Evolutionary conservation across 2,329 filamentous ascomycete species (phyloP), one percentile per base, ranked within the genome.

Genomic region (Fusarium torreyae): DNA sequence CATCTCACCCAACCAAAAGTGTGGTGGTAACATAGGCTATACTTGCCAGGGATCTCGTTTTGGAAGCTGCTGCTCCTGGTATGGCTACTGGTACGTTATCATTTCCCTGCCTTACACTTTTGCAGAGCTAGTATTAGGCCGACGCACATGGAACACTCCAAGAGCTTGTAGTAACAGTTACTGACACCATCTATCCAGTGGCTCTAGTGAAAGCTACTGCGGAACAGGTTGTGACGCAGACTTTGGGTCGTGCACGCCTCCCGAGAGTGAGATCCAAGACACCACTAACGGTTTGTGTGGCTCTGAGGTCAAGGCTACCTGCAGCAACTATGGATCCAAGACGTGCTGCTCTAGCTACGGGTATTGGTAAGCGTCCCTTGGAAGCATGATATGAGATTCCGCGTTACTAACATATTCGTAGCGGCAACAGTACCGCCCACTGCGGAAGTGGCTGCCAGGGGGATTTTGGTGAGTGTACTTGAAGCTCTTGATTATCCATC

Each of bases 1-100:
- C 8, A 71, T 78, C 6, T 79, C 79, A 6, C 76, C 76, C 9
- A 74, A 82, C 65, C 78, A 80, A 55, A 72, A 55, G 36, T 83
- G 81, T 54, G 81, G 81, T 38, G 78, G 77, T 43, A 55, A 66
- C 22, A 75, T 65, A 11, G 77, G 75, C 8, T 79, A 80, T 53
- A 79, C 76, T 9, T 83, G 82, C 57, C 71, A 77, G 46, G 77
- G 75, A 22, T 80, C 79, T 1, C 52, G 31, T 15, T 79, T 77
- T 49, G 80, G 80, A 7, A 75, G 76, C 66, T 83, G 82, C 69
- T 84, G 82, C 59, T 82, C 81, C 5, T 74, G 70, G 57, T 79
- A 78, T 54, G 81, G 81, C n/a, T 82, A 69, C 62, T 83, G 80
- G 80, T 80, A 72, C 72, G 77, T 71, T 40, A 13, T 46, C 14